Evolutionary conservation across 2,329 filamentous ascomycete species (phyloP).

Genomic region (Juglanconis juglandina): DNA sequence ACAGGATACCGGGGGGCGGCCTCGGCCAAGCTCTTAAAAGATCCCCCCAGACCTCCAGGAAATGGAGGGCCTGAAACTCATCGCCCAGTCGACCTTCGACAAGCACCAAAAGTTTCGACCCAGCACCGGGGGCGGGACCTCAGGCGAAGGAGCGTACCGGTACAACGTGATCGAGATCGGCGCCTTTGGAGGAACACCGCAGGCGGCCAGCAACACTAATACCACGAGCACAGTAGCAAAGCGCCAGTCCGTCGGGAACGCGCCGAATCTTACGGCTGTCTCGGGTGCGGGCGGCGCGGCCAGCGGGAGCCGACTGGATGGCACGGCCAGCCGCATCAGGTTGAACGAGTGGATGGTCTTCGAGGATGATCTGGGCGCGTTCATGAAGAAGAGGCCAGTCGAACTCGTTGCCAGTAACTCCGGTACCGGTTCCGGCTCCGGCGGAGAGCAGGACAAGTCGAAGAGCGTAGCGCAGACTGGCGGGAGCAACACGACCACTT

Average conservation of each 20-base stretch:
- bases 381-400: slow-evolving; percentile 17
- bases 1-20: neutral
- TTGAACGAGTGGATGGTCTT: slow-evolving; percentile 19
- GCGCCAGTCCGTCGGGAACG: slow-evolving; percentile 2
- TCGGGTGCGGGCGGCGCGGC: neutral
- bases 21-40: neutral
- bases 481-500: neutral
- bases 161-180: slow-evolving; percentile 19
- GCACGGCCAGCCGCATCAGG: neutral
- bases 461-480: neutral
- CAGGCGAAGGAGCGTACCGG: slow-evolving; percentile 2
- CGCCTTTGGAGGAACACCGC: slow-evolving; percentile 4
- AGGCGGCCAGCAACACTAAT: neutral
- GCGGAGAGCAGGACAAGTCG: neutral
- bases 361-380: slow-evolving; percentile 16
- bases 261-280: neutral
- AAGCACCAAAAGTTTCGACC: slow-evolving; percentile 16
- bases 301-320: neutral
- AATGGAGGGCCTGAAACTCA: slow-evolving; percentile 18
- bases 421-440: neutral
- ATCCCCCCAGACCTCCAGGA: neutral
- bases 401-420: neutral
- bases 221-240: neutral
- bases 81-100: slow-evolving; percentile 19
- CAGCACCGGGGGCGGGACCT: neutral